These are phyloP conservation scores for Domatiomyces catenatus DNA, from an alignment of 2,329 filamentous ascomycete genomes.

Conservation along the genomic window DNA sequence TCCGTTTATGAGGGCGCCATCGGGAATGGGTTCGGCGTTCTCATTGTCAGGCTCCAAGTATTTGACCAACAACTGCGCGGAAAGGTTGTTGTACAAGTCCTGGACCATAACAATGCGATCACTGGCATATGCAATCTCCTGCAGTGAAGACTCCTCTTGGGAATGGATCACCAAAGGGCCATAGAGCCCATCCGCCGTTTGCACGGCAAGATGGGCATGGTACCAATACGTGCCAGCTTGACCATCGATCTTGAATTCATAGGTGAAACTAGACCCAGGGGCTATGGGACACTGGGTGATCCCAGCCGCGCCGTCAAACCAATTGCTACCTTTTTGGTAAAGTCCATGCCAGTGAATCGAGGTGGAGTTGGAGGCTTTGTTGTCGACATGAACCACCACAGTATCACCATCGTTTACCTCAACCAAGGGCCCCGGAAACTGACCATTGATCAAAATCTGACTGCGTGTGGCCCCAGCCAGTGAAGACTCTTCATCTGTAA, in stretches of 20 bases:
- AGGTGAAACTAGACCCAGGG: conserved; percentile 46
- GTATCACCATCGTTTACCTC: conserved; percentile 59
- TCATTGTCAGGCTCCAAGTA: conserved; percentile 34
- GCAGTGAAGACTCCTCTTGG: conserved; percentile 31
- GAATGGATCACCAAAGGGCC: conserved; percentile 51
- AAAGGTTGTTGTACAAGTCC: conserved; percentile 54
- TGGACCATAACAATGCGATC: conserved; percentile 53
- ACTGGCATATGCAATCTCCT: conserved; percentile 38
- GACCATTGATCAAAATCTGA: conserved; percentile 55
- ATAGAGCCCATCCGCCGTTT: conserved; percentile 52
- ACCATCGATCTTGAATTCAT: conserved; percentile 47
- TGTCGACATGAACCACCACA: conserved; percentile 51
- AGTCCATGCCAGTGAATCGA: conserved; percentile 63
- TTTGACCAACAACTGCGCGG: conserved; percentile 41
- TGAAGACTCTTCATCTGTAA: conserved; percentile 39
- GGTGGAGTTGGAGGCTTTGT: conserved; percentile 49
- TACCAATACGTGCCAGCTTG: conserved; percentile 47
- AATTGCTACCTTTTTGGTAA: conserved; percentile 58
- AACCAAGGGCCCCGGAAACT: conserved; percentile 59
- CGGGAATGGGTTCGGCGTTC: conserved; percentile 24
- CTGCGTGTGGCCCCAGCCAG: conserved; percentile 37
- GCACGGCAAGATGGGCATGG: conserved; percentile 48
- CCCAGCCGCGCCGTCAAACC: conserved; percentile 56
- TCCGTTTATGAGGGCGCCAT: conserved; percentile 53
- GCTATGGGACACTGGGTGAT: conserved; percentile 54